Conservation (phyloP, 2,329 filamentous ascomycete species). For the Colletotrichum sp. region DNA sequence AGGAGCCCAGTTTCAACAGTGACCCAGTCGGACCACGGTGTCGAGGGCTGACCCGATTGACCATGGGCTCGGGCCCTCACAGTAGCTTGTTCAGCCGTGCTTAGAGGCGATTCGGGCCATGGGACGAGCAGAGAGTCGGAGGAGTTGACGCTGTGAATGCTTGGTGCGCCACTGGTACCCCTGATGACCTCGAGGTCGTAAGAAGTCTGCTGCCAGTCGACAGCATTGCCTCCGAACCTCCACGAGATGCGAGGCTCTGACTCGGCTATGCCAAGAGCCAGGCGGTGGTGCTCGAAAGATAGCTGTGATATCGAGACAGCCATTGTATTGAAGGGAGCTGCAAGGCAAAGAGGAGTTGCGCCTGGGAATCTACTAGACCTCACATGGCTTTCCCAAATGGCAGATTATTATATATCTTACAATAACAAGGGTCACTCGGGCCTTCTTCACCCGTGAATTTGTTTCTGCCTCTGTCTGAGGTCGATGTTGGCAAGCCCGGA, state of each 20-base stretch:
- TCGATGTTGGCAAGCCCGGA: background rate
- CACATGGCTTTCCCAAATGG: background rate
- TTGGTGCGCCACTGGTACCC: background rate
- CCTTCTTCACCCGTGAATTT: background rate
- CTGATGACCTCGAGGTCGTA: constrained; percentile 49
- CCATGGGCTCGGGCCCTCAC: constrained; percentile 40
- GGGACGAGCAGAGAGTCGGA: constrained; percentile 44
- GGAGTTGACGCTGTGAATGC: constrained; percentile 33
- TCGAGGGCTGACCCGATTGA: constrained; percentile 19
- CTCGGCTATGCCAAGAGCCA: constrained; percentile 49
- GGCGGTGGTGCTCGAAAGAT: constrained; percentile 46
- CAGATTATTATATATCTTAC: background rate
- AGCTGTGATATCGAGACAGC: constrained; percentile 41
- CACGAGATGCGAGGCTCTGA: constrained; percentile 50
- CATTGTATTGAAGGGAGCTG: constrained; percentile 27
- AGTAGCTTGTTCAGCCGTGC: constrained; percentile 32
- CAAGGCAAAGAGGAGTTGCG: background rate
- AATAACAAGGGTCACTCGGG: background rate
- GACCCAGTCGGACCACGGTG: constrained; percentile 34
- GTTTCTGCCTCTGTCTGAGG: background rate
- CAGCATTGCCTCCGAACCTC: constrained; percentile 42
- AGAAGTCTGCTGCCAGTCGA: constrained; percentile 46
- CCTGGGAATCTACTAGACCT: background rate
- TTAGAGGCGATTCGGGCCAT: constrained; percentile 45
- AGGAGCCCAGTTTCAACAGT: constrained; percentile 40